phyloP scores from a whole-genome alignment of 352 stramenopile genomes.

The Achlya hypogyna region DNA sequence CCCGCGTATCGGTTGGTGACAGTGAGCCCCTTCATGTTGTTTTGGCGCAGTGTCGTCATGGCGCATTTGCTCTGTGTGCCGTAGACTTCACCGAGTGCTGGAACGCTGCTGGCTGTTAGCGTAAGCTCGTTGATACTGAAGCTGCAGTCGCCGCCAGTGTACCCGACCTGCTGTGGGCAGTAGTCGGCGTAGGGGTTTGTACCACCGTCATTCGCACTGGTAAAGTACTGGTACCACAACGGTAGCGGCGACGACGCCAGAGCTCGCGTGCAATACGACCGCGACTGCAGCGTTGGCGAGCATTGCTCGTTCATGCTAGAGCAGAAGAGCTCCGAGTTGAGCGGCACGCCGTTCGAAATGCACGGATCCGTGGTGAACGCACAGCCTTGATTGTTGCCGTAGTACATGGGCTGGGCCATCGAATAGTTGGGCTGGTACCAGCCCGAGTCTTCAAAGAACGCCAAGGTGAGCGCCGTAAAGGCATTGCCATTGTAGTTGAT shows the following conservation, averaged over 20 bases:
- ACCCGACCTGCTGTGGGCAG: constrained; percentile 66
- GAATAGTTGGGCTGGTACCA: constrained; percentile 21
- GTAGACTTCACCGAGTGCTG: constrained; percentile 70
- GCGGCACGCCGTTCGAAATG: constrained; percentile 29
- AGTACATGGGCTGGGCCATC: not conserved
- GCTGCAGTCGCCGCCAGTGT: constrained; percentile 51
- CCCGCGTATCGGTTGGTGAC: constrained; percentile 49
- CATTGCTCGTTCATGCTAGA: constrained; percentile 50
- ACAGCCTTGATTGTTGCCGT: constrained; percentile 15
- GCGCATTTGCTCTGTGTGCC: constrained; percentile 64
- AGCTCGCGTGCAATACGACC: constrained; percentile 49
- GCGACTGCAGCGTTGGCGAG: constrained; percentile 50
- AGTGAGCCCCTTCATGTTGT: constrained; percentile 42
- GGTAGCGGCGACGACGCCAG: constrained; percentile 33
- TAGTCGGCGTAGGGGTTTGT: constrained; percentile 60
- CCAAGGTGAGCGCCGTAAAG: constrained; percentile 12
- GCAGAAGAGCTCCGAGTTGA: constrained; percentile 44
- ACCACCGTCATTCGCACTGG: constrained; percentile 23
- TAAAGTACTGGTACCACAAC: constrained; percentile 53
- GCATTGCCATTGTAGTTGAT: constrained; percentile 13
- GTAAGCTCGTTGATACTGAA: constrained; percentile 39
- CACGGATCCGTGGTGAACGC: constrained; percentile 6
- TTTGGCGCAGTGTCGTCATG: constrained; percentile 42
- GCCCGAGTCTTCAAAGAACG: constrained; percentile 20
- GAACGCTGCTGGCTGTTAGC: constrained; percentile 37